Base-by-base conservation (phyloP, 1,139 yeast genomes). In the Yamadazyma sp. region DNA sequence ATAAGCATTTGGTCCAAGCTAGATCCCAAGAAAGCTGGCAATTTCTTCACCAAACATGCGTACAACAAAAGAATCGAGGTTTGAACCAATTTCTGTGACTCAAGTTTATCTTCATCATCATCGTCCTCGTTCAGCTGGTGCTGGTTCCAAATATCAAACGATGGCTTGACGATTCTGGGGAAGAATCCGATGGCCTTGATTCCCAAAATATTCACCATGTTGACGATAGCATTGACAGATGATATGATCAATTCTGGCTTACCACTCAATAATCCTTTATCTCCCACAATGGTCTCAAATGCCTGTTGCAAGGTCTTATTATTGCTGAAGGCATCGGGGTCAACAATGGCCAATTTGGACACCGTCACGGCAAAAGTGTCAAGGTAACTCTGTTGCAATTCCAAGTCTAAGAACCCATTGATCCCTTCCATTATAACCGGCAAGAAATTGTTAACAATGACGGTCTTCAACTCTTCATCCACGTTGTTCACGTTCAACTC, bases 111-210 rank as follows among this genome's bases (percentile, higher is more conserved):
- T 9, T 52, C 59, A 14, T 46, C 52, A 11, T 35, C 38, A 1
- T 69, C 60, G 8, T 31, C 40, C 4, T 35, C 34, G 10, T 33
- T 38, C 15, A 46, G 59, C n/a, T 52, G 56, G 22, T 47, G 53
- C 11, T 41, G 40, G 1, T 67, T 55, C 68, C 87, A 83, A 33
- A 87, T 73, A 29, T 68, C 64, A 43, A 88, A 71, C 7, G 87
- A 71, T 11, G 87, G 86, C 11, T 92, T 89, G 43, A 92, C 78
- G 52, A 90, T 81, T 59, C 82, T 83, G 23, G 96, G 87, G 70
- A 88, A 87, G 53, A 74, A 78, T 6, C 96, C 94, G 59, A 92
- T 84, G 43, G 84, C 74, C 54, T 88, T 86, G 20, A 95, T 92
- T 33, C 98, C 98, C 36, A 90, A 63, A 13, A 80, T 75, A 39